Conservation (phyloP, 1,284 basidiomycete species). For the Microbotryum silenes-acaulis region DNA sequence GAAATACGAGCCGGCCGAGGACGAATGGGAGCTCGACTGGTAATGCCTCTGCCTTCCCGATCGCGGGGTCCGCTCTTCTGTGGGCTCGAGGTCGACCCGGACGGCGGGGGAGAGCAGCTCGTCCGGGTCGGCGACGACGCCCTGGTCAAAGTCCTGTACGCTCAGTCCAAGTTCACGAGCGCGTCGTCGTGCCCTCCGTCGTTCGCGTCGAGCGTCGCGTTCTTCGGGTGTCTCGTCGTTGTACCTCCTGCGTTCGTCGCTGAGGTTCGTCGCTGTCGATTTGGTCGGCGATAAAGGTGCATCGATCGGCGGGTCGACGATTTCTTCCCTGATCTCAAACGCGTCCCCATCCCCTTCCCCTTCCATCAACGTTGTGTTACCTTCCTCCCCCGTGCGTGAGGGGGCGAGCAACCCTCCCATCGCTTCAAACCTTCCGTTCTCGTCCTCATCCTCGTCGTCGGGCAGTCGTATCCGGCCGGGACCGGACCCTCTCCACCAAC, state of each 20-base stretch:
- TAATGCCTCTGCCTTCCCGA: too few relatives aligned
- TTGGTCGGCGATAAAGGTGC: background rate
- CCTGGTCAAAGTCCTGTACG: conserved; percentile 8
- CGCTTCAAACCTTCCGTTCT: background rate
- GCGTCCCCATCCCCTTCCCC: conserved; percentile 9
- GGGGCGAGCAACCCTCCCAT: background rate
- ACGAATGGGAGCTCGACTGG: too few relatives aligned
- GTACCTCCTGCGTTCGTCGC: background rate
- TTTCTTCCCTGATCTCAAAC: background rate
- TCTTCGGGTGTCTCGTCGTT: conserved; percentile 3
- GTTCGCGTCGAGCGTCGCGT: conserved; percentile 1
- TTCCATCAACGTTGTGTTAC: background rate
- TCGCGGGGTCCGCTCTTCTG: background rate
- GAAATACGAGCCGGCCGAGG: background rate
- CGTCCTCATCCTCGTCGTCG: conserved; percentile 19
- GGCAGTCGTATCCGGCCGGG: conserved; percentile 14
- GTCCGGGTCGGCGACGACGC: conserved; percentile 6
- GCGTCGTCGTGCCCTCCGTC: conserved; percentile 1
- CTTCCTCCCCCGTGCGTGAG: background rate
- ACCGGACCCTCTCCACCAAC: conserved; percentile 18
- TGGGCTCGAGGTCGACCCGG: background rate
- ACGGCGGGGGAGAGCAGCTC: conserved; percentile 1
- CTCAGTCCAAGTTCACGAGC: conserved; percentile 9
- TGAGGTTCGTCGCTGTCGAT: background rate
- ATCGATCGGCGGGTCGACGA: background rate